Base-by-base conservation (phyloP, 106 monocot genomes). In the Cymbidium sinense region DNA sequence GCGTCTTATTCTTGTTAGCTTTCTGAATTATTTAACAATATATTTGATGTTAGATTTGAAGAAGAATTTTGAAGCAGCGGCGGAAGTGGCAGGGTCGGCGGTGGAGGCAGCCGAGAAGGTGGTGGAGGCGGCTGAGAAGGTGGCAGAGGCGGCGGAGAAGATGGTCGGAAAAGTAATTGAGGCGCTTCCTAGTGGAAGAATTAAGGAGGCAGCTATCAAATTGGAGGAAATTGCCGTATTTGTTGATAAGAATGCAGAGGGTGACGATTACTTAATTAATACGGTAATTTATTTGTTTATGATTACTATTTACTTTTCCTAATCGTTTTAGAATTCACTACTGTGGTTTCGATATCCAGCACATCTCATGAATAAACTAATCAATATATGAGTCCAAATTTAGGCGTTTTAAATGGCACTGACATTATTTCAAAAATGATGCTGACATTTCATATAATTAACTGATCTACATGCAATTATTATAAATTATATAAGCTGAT, bases 91-190 rank as follows among this genome's bases (percentile, higher is more conserved):
- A 5, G 70, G 15, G 15, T 18, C 15, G 3, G 33, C 20, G 31
- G 70, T 35, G 70, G 70, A 36, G 70, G 34, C 34, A 13, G 34
- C 34, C 17, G 70, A 70, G 33, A 70, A 34, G 34, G 17, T 73
- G 73, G 73, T 43, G 73, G 73, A 73, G 41, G 73, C n/a, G 33
- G 73, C 41, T 39, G 41, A 73, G 73, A 73, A 41, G n/a, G 23
- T 73, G 23, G 73, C 23, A 9, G 73, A 73, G 41, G 23, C 36
- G 41, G 41, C 73, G 41, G 23, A 73, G 73, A 73, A 73, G 37
- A 12, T 43, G 41, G 37, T 12, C 33, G 41, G 20, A 19, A 35
- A 37, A 73, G 73, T 73, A 12, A 4, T 19, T 8, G n/a, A 73
- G 8, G 73, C 41, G 37, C 41, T 73, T 3, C 73, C 73, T 9